Base-by-base conservation (phyloP, 164 flowering plant species). In the Stephania japonica region DNA sequence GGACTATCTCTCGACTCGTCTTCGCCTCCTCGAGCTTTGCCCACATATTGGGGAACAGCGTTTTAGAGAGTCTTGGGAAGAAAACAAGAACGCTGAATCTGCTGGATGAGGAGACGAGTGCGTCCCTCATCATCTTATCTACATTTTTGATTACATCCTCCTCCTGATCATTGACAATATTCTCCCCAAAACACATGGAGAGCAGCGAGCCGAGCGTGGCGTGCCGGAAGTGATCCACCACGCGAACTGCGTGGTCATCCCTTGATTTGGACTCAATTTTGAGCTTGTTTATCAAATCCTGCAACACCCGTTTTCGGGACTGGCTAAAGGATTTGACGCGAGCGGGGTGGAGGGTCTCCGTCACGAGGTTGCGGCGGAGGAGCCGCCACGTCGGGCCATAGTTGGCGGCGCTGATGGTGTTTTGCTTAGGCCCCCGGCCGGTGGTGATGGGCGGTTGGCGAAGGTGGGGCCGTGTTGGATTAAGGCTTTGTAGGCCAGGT, bases 341-440 rank as follows among this genome's bases (percentile, higher is more conserved):
- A 9, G 85, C 71, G 21, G 88, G 83, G 44, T 79, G 79, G 67
- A 87, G 71, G 25, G 81, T 74, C 64, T 82, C 76, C 14, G 80
- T 38, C 13, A 78, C 66, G 63, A 85, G 78, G 66, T 84, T 84
- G 3, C 86, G 83, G 47, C 87, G 83, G 24, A 86, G 76, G 38
- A 73, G 53, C 1, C 87, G 84, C 89, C 89, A 86, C 1, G 62
- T 64, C 1, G 85, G 82, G 23, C 89, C 87, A 42, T 85, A 83
- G 5, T 44, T 1, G 25, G 84, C 79, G 13, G 83, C 65, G 70
- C 62, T 77, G 47, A 86, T 75, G 68, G 44, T 82, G 25, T 69
- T 77, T 8, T 75, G 79, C 70, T 76, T 72, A 62, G 32, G 3
- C 32, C 32, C 32, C n/a, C n/a, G n/a, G n/a, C n/a, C 2, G 76